phyloP scores from a whole-genome alignment of 1,284 basidiomycete species.

The Exsudoporus floridanus region DNA sequence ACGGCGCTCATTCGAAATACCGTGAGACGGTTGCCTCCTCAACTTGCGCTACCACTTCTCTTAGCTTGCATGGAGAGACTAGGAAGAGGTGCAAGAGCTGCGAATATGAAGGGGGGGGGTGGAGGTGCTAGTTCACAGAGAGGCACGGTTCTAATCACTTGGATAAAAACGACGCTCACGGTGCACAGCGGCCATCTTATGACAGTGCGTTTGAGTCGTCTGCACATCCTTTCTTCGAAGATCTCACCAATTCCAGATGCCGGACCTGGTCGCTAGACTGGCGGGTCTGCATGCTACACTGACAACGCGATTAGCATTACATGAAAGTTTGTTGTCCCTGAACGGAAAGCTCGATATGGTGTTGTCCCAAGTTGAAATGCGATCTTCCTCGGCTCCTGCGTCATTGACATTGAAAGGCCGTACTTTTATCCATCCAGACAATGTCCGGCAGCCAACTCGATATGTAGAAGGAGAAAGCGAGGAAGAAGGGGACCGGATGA shows the following conservation, averaged over 20 bases:
- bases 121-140: constrained; percentile 84
- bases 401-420: constrained; percentile 46
- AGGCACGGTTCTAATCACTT: constrained; percentile 80
- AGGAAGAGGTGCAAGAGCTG: constrained; percentile 72
- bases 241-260: constrained; percentile 57
- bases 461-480: constrained; percentile 82
- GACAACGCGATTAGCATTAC: constrained; percentile 75
- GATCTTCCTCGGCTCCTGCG: constrained; percentile 62
- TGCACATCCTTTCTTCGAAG: constrained; percentile 1
- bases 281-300: constrained; percentile 84
- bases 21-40: constrained; percentile 85
- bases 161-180: constrained; percentile 86
- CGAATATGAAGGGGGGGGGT: constrained; percentile 76
- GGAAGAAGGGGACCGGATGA: constrained; percentile 64
- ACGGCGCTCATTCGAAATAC: constrained; percentile 83
- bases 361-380: constrained; percentile 89
- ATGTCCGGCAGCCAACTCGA: constrained; percentile 44
- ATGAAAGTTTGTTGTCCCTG: constrained; percentile 83
- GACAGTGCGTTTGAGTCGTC: constrained; percentile 62
- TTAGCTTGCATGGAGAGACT: constrained; percentile 89
- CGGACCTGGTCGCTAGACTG: constrained; percentile 81
- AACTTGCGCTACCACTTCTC: constrained; percentile 85
- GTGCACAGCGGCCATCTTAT: constrained; percentile 93
- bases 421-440: constrained; percentile 27
- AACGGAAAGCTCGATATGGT: constrained; percentile 92